phyloP scores from a whole-genome alignment of 73 alveolate genomes.

The Paramecium caudatum region DNA sequence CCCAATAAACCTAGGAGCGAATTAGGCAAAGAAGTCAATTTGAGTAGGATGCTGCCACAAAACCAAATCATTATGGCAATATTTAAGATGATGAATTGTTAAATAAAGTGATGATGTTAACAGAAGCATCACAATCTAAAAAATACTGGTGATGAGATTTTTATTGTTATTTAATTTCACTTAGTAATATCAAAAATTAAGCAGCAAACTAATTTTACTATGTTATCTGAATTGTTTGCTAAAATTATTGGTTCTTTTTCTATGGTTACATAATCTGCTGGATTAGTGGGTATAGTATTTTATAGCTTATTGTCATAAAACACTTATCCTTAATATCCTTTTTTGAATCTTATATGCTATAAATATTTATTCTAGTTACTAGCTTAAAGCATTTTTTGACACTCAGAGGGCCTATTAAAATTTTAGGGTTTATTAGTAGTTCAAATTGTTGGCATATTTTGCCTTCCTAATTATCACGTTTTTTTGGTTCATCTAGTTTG shows the following conservation, averaged over 20 bases:
- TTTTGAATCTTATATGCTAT: constrained; percentile 39
- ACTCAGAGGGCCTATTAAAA: not conserved
- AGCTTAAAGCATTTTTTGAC: not conserved
- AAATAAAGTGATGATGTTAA: constrained; percentile 55
- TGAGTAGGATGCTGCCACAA: not conserved
- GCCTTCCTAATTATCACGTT: constrained; percentile 8
- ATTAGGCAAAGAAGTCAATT: constrained; percentile 8
- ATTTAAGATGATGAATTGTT: constrained; percentile 35
- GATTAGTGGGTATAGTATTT: not conserved
- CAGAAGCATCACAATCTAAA: not conserved
- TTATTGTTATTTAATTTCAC: constrained; percentile 17
- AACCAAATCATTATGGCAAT: not conserved
- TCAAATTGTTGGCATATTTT: not conserved
- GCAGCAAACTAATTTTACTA: constrained; percentile 2
- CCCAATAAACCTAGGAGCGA: constrained; percentile 5
- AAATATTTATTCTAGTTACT: not conserved
- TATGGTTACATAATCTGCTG: not conserved
- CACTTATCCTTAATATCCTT: not conserved
- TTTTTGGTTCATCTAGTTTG: not conserved
- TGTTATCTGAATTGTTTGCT: constrained; percentile 25
- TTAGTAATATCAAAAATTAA: not conserved
- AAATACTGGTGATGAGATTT: constrained; percentile 56
- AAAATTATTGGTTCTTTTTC: constrained; percentile 11
- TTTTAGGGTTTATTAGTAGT: not conserved
- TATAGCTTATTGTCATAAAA: not conserved